Conservation (phyloP, 129 eudicot genomes). For the sunflower (Helianthus annuus) region DNA sequence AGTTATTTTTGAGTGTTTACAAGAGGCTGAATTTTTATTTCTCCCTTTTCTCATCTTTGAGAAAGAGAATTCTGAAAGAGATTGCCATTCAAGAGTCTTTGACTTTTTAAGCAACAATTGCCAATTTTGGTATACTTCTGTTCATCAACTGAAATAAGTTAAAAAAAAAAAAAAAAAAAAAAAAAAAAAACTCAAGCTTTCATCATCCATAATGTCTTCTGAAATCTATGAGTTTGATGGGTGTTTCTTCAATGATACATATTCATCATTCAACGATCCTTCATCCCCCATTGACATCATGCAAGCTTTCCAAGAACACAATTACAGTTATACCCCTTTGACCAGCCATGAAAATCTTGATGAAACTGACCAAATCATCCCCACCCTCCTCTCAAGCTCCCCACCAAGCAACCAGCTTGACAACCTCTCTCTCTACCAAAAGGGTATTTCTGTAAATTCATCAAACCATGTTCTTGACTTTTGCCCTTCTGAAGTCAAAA, state of each 20-base stretch:
- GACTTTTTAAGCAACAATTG: neutral
- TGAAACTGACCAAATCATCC: conserved; percentile 59
- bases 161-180: neutral
- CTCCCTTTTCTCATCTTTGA: conserved; percentile 27
- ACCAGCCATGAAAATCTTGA: conserved; percentile 41
- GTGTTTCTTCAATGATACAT: conserved; percentile 55
- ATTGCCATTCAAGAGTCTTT: conserved; percentile 6
- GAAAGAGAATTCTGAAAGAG: conserved; percentile 13
- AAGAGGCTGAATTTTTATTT: conserved; percentile 32
- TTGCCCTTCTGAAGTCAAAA: conserved; percentile 52
- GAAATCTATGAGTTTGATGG: conserved; percentile 62
- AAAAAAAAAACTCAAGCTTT: neutral
- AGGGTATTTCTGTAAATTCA: conserved; percentile 39
- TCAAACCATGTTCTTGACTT: conserved; percentile 29
- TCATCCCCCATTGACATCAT: conserved; percentile 51
- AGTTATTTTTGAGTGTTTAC: conserved; percentile 34
- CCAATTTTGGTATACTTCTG: neutral
- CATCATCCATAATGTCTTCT: conserved; percentile 59
- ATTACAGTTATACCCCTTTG: conserved; percentile 29
- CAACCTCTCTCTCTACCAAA: conserved; percentile 59
- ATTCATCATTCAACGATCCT: conserved; percentile 59
- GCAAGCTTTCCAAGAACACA: conserved; percentile 42
- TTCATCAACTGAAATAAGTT: neutral
- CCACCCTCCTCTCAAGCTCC: conserved; percentile 57
- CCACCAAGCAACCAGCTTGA: conserved; percentile 77